Base-by-base conservation (phyloP, 331 rosid genomes). In the Spiraea crenata region DNA sequence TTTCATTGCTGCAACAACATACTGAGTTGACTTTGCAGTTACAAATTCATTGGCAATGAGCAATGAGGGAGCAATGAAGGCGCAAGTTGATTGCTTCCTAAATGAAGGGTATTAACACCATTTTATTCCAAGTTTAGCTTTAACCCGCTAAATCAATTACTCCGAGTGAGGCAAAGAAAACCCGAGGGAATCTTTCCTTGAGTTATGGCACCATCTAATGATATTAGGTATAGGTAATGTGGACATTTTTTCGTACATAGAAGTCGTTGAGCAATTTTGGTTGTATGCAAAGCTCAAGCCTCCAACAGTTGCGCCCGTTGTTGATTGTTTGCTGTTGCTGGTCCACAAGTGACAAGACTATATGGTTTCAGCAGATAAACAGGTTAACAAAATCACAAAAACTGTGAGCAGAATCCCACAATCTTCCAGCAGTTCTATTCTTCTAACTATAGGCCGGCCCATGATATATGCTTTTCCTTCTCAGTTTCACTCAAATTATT, bases 21-120 rank as follows among this genome's bases (percentile, higher is more conserved):
- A 31, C 58, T 54, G 71, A 77, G 77, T 77, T 71, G 81, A 77
- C 81, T 63, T 70, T 57, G 56, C 34, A 57, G 56, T 44, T 48
- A 9, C 63, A 3, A 56, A 31, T 55, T 52, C 50, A 40, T 54
- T 57, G n/a, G 52, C 63, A 12, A 52, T 52, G 39, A 68, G 62
- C 57, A 39, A 52, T 40, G 19, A 8, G 61, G 19, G 72, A 15
- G 64, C 38, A 4, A 42, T 42, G 8, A 41, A 8, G 9, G 7
- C 31, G 31, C 31, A 25, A 25, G 31, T 25, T 25, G 31, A 25
- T 25, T 25, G 31, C 31, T 25, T 25, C 31, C 31, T 25, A 25
- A 25, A 25, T 25, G 31, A 25, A 25, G 31, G 31, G 31, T 25
- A 25, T 25, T 25, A 25, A 25, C 31, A 25, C 31, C 31, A 25